Evolutionary conservation across 2,329 filamentous ascomycete species (phyloP).

Genomic region (Fusarium musae): DNA sequence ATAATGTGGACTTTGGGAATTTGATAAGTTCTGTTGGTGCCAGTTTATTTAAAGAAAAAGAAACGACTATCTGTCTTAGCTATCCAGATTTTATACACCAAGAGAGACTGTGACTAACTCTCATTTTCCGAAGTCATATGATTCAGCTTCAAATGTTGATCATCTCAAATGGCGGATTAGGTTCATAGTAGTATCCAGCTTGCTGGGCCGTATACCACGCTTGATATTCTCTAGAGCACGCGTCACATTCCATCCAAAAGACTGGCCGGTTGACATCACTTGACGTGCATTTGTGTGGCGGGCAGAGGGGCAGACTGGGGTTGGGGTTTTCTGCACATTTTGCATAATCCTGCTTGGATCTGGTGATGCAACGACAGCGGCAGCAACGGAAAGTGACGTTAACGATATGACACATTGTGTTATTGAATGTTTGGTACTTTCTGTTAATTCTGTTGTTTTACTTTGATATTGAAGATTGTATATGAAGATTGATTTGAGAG

Average conservation of each 20-base stretch:
- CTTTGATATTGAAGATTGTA: background rate
- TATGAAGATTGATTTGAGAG: background rate
- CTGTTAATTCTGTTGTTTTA: fast-evolving
- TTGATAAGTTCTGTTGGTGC: too few species aligned
- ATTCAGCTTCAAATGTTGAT: background rate
- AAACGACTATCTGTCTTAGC: background rate
- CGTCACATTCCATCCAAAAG: background rate
- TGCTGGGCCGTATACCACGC: background rate
- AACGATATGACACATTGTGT: background rate
- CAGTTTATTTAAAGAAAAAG: background rate
- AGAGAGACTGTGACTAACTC: background rate
- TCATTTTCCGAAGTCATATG: background rate
- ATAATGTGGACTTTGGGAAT: background rate
- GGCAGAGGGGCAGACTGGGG: background rate
- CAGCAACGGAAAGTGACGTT: background rate
- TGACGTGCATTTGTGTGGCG: background rate
- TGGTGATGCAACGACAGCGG: background rate
- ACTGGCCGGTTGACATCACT: background rate
- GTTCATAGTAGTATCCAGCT: background rate
- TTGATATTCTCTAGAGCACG: background rate
- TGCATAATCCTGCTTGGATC: background rate
- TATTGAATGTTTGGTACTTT: fast-evolving
- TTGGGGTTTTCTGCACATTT: background rate
- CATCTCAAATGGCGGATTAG: background rate
- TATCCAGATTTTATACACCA: background rate